Evolutionary conservation across 73 alveolate genomes (phyloP).

Genomic region (Uronychia binucleata): DNA sequence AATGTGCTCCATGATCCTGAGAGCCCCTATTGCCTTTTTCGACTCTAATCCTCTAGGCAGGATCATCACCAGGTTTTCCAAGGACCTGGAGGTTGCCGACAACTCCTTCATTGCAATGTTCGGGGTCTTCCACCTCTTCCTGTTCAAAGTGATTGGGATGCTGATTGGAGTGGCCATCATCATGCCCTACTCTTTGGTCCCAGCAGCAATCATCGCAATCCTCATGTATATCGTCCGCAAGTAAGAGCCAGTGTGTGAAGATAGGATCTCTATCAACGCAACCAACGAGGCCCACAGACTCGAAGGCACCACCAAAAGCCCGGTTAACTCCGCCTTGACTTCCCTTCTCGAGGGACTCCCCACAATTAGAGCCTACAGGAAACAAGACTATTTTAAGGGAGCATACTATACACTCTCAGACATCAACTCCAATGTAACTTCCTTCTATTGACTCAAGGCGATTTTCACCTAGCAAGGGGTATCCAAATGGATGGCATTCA

Average conservation of each 20-base stretch:
- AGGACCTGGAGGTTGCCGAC: constrained; percentile 58
- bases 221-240: neutral
- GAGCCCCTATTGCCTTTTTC: constrained; percentile 58
- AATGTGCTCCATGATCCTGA: constrained; percentile 13
- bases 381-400: neutral
- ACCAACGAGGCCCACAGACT: constrained; percentile 4
- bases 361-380: constrained; percentile 25
- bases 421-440: neutral
- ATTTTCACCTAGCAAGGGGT: constrained; percentile 11
- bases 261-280: neutral
- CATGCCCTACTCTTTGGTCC: constrained; percentile 3
- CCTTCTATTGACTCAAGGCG: neutral
- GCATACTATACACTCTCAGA: constrained; percentile 3
- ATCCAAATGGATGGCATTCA: constrained; percentile 5
- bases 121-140: neutral
- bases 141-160: constrained; percentile 10
- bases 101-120: neutral
- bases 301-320: constrained; percentile 8
- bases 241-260: neutral
- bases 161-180: constrained; percentile 22
- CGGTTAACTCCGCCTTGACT: constrained; percentile 9
- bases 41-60: constrained; percentile 88
- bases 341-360: constrained; percentile 26
- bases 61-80: constrained; percentile 81
- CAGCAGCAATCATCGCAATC: neutral